Conservation (phyloP, 1,139 yeast species). For the Groenewaldozyma sp. region DNA sequence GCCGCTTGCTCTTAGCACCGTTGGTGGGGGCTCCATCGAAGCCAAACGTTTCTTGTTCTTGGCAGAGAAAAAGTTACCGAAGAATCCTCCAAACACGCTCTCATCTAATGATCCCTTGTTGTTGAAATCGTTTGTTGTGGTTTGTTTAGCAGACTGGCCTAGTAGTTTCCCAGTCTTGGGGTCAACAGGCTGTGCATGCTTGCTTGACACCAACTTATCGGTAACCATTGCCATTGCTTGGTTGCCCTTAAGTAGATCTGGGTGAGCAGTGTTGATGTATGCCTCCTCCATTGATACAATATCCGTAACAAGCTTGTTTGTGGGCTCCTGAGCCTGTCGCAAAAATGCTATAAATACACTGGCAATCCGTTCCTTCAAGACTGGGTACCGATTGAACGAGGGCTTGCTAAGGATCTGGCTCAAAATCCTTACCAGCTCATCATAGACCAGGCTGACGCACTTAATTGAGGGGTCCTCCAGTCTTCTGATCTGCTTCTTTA, state of each 20-base stretch:
- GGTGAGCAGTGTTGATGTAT: constrained; percentile 95
- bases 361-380: constrained; percentile 75
- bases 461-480: constrained; percentile 91
- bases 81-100: constrained; percentile 52
- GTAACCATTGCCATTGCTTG: constrained; percentile 94
- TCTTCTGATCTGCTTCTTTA: constrained; percentile 87
- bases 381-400: constrained; percentile 81
- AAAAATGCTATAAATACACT: constrained; percentile 72
- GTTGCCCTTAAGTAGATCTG: constrained; percentile 88
- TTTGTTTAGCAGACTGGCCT: constrained; percentile 22
- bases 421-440: constrained; percentile 84
- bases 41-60: constrained; percentile 92
- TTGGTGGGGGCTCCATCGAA: constrained; percentile 96
- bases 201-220: constrained; percentile 83
- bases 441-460: constrained; percentile 85
- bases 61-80: constrained; percentile 88
- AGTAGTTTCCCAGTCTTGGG: constrained; percentile 75
- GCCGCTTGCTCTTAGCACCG: constrained; percentile 90
- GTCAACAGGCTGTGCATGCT: constrained; percentile 46
- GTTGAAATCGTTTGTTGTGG: constrained; percentile 12
- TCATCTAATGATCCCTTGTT: constrained; percentile 18
- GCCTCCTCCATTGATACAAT: constrained; percentile 81
- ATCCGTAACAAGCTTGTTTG: constrained; percentile 76
- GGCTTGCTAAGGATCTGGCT: constrained; percentile 78
- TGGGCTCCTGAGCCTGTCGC: constrained; percentile 73